Evolutionary conservation across 805 yeast species (phyloP).

Genomic region (Blastobotrys robertii): DNA sequence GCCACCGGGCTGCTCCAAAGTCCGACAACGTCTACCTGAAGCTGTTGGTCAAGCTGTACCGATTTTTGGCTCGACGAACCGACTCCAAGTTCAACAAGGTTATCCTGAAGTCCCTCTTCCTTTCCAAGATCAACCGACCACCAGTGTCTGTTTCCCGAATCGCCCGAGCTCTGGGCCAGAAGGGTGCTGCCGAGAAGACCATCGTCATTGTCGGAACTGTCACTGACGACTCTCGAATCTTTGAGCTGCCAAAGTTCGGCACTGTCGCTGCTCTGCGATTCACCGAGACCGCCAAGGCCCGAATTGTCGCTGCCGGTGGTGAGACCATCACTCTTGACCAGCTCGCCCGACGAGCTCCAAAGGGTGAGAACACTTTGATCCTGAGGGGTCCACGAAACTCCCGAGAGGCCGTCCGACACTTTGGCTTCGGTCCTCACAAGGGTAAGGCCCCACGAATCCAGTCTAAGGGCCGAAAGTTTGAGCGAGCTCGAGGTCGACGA

Average conservation of each 20-base stretch:
- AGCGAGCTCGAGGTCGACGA: slow-evolving; percentile 99
- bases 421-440: slow-evolving; percentile 99
- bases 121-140: slow-evolving; percentile 98
- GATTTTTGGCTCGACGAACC: slow-evolving; percentile 99
- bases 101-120: slow-evolving; percentile 85
- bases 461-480: slow-evolving; percentile 99
- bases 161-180: slow-evolving; percentile 69
- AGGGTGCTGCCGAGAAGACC: slow-evolving; percentile 83
- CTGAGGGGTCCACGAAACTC: slow-evolving; percentile 98
- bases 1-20: slow-evolving; percentile 99
- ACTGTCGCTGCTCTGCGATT: slow-evolving; percentile 98
- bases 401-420: slow-evolving; percentile 99
- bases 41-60: slow-evolving; percentile 94
- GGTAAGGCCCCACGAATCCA: slow-evolving; percentile 97
- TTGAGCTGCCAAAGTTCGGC: slow-evolving; percentile 80
- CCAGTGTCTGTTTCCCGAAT: slow-evolving; percentile 96
- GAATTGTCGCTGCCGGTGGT: slow-evolving; percentile 97
- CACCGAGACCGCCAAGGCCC: slow-evolving; percentile 98
- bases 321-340: slow-evolving; percentile 99
- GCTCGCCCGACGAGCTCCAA: slow-evolving; percentile 98
- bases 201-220: slow-evolving; percentile 99
- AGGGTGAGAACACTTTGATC: slow-evolving; percentile 96
- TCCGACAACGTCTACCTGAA: slow-evolving; percentile 98
- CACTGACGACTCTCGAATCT: slow-evolving; percentile 94
- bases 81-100: slow-evolving; percentile 97